These are phyloP conservation scores for Wallacemonas sp. DNA, from an alignment of 208 protist genomes.

Conservation along the genomic window DNA sequence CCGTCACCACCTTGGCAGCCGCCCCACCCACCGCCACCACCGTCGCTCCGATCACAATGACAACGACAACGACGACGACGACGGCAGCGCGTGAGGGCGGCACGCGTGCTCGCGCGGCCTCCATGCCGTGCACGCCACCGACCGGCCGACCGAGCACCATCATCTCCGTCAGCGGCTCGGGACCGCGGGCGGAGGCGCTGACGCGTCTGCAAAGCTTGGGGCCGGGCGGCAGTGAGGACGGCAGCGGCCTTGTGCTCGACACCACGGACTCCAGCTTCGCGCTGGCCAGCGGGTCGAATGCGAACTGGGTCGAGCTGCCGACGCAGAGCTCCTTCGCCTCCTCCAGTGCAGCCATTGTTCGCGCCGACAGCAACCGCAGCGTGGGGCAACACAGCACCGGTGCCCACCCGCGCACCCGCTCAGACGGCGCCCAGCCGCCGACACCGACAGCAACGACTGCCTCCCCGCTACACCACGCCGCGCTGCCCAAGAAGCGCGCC, in stretches of 20 bases:
- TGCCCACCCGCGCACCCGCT: neutral
- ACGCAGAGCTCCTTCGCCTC: constrained; percentile 11
- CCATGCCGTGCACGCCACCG: too few relatives aligned
- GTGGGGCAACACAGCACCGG: neutral
- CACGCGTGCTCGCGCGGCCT: too few relatives aligned
- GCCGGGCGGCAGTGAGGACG: neutral
- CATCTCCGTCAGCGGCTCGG: too few relatives aligned
- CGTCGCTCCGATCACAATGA: too few relatives aligned
- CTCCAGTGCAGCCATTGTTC: neutral
- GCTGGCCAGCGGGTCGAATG: neutral
- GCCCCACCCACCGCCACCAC: too few relatives aligned
- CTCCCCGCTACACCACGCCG: neutral
- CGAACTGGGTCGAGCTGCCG: constrained; percentile 11
- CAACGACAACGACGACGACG: too few relatives aligned
- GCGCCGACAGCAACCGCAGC: neutral
- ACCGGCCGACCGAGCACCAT: too few relatives aligned
- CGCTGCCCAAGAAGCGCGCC: neutral
- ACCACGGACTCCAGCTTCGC: neutral
- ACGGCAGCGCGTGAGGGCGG: too few relatives aligned
- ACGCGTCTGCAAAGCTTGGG: too few relatives aligned
- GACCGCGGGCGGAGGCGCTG: too few relatives aligned
- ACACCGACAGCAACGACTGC: neutral
- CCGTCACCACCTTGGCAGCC: too few relatives aligned
- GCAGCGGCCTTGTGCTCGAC: neutral
- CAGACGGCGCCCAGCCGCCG: neutral